Evolutionary conservation across 1,139 yeast species (phyloP).

Genomic region (Yamadazyma pseudoaaseri): DNA sequence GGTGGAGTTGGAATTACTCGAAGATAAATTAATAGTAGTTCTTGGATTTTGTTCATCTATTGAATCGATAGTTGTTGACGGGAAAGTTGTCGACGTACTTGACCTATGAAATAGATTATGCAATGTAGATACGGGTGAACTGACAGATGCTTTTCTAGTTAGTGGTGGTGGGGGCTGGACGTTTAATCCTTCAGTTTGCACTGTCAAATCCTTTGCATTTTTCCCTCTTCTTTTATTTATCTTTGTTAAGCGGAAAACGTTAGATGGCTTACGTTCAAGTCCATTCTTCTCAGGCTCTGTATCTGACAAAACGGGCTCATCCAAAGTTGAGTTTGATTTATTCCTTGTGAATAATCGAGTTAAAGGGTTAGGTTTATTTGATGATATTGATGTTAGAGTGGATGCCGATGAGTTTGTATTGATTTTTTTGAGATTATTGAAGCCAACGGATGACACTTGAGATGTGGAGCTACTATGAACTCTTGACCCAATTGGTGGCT

Average conservation of each 20-base stretch:
- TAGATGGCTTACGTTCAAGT: conserved; percentile 12
- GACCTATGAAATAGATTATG: conserved; percentile 38
- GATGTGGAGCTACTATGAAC: conserved; percentile 12
- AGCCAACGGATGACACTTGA: conserved; percentile 41
- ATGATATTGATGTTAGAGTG: conserved; percentile 16
- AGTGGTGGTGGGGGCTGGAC: conserved; percentile 11
- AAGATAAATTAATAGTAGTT: conserved; percentile 33
- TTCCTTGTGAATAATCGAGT: conserved; percentile 36
- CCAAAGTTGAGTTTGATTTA: conserved; percentile 23
- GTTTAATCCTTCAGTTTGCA: conserved; percentile 18
- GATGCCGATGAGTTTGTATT: conserved; percentile 32
- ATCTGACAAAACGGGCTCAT: conserved; percentile 8
- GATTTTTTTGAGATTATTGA: conserved; percentile 36
- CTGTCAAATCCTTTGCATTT: conserved; percentile 16
- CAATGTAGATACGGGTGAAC: conserved; percentile 37
- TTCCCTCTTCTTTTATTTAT: conserved; percentile 15
- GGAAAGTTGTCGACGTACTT: conserved; percentile 11
- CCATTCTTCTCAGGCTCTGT: conserved; percentile 7
- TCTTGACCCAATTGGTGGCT: not conserved
- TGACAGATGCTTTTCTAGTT: conserved; percentile 25
- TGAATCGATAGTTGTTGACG: conserved; percentile 14
- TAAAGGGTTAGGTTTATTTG: conserved; percentile 20
- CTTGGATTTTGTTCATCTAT: conserved; percentile 17
- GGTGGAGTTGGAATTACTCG: conserved; percentile 41
- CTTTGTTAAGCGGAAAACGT: conserved; percentile 13